These are phyloP conservation scores for Leccinum fallax DNA, from an alignment of 1,284 basidiomycete species.

Conservation along the genomic window DNA sequence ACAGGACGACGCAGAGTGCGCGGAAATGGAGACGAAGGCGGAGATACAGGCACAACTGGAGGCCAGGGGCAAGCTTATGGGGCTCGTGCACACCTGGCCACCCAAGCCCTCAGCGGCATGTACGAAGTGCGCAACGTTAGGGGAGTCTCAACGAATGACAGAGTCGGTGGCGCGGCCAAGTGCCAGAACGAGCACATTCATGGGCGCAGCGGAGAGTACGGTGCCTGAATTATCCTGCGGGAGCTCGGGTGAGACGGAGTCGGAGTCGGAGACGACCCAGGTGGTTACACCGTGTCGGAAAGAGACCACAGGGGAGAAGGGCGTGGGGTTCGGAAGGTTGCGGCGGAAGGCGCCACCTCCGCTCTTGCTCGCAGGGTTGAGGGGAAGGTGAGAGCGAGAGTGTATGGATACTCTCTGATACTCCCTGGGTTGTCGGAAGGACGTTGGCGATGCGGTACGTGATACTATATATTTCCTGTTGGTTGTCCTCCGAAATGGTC, in stretches of 20 bases:
- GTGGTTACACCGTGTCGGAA: background rate
- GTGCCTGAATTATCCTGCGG: conserved; percentile 15
- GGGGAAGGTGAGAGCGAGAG: background rate
- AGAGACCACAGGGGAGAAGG: conserved; percentile 5
- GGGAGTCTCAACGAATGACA: background rate
- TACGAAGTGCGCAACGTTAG: conserved; percentile 3
- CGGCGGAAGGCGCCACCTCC: conserved; percentile 5
- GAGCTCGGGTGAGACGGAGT: conserved; percentile 17
- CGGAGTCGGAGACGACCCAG: conserved; percentile 4
- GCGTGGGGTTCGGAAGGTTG: conserved; percentile 5
- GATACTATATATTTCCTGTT: background rate
- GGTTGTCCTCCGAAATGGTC: background rate
- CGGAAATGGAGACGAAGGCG: background rate
- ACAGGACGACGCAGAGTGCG: conserved; percentile 28
- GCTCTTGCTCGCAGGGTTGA: background rate
- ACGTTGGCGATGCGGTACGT: conserved; percentile 5
- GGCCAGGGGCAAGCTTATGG: conserved; percentile 1
- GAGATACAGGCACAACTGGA: conserved; percentile 3
- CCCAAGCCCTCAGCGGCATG: conserved; percentile 15
- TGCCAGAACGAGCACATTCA: background rate
- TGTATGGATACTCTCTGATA: background rate
- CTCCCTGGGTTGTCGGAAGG: background rate
- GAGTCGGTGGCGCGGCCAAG: background rate
- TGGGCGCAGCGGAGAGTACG: background rate
- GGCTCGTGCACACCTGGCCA: conserved; percentile 28